Evolutionary conservation across 805 yeast species (phyloP).

Genomic region (Starmerella geochares): DNA sequence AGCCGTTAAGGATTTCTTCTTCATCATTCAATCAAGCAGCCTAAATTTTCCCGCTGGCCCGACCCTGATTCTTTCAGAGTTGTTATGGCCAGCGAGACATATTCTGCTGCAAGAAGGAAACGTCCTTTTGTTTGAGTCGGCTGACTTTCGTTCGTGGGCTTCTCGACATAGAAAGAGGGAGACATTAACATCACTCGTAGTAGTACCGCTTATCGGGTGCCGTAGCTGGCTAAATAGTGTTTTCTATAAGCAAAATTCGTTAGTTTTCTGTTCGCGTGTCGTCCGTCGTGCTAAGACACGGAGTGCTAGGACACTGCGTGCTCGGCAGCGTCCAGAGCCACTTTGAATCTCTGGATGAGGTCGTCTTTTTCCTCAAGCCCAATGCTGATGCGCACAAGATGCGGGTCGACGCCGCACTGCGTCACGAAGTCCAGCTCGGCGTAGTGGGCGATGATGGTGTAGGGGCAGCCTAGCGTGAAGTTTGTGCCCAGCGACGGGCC

Average conservation of each 20-base stretch:
- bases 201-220: background rate
- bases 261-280: background rate
- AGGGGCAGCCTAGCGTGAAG: constrained; percentile 82
- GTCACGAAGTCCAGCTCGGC: constrained; percentile 69
- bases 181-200: constrained; percentile 6
- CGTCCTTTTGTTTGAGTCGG: constrained; percentile 24
- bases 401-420: constrained; percentile 71
- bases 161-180: constrained; percentile 22
- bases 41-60: constrained; percentile 6
- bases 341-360: constrained; percentile 41
- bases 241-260: background rate
- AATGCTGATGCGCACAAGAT: constrained; percentile 68
- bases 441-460: constrained; percentile 76
- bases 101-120: constrained; percentile 18
- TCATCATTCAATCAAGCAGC: constrained; percentile 13
- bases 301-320: constrained; percentile 9
- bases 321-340: constrained; percentile 39
- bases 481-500: constrained; percentile 90
- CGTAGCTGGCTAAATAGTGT: background rate
- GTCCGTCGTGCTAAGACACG: too few relatives aligned
- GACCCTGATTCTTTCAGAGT: background rate
- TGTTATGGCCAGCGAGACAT: constrained; percentile 9
- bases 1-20: background rate
- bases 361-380: constrained; percentile 69
- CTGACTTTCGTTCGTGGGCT: constrained; percentile 13